Evolutionary conservation across 176 grass and related monocot genomes (phyloP).

Genomic region (Triticum urartu): DNA sequence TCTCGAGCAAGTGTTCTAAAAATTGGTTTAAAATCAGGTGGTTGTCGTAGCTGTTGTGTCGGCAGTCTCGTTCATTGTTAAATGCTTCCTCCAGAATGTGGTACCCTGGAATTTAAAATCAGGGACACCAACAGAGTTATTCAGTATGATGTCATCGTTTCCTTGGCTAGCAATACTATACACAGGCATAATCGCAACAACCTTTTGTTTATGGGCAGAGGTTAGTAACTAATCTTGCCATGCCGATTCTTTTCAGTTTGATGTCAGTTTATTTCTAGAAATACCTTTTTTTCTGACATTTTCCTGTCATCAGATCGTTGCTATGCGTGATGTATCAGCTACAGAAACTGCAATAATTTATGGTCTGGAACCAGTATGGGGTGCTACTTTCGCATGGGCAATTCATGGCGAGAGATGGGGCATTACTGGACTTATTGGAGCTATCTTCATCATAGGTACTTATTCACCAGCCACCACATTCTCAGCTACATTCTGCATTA

Average conservation of each 20-base stretch:
- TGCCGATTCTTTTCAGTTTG: background rate
- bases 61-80: slow-evolving; percentile 25
- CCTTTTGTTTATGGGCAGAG: slow-evolving; percentile 55
- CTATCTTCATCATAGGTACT: slow-evolving; percentile 49
- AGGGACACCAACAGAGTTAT: slow-evolving; percentile 20
- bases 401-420: slow-evolving; percentile 56
- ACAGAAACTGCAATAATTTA: slow-evolving; percentile 68
- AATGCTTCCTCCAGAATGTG: slow-evolving; percentile 26
- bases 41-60: slow-evolving; percentile 47
- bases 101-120: slow-evolving; percentile 32
- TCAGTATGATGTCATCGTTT: slow-evolving; percentile 15
- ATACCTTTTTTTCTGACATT: background rate
- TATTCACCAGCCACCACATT: background rate
- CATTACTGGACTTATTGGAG: slow-evolving; percentile 41
- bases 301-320: slow-evolving; percentile 37
- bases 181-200: slow-evolving; percentile 48
- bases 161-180: slow-evolving; percentile 54
- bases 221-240: slow-evolving; percentile 17
- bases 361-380: slow-evolving; percentile 58
- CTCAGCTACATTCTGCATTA: background rate
- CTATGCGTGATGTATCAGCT: slow-evolving; percentile 57
- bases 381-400: slow-evolving; percentile 52
- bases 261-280: background rate
- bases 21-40: slow-evolving; percentile 32
- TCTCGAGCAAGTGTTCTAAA: slow-evolving; percentile 10